These are phyloP conservation scores for Amanita rubescens DNA, from an alignment of 768 basidiomycete genomes.

Conservation along the genomic window DNA sequence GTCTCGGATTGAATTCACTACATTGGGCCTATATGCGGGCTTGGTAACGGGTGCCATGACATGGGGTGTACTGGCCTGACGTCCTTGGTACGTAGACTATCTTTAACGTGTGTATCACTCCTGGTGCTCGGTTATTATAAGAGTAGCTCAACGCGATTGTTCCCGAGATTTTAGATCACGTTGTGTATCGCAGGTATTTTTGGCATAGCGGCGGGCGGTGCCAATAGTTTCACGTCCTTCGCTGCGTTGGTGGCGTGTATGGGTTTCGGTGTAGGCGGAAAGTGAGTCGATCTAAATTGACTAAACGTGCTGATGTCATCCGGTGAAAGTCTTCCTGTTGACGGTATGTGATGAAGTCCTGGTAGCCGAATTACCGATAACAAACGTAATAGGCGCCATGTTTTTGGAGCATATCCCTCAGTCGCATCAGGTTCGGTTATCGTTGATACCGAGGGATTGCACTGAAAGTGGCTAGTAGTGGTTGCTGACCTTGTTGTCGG, in stretches of 20 bases:
- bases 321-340: slow-evolving; percentile 31
- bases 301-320: slow-evolving; percentile 4
- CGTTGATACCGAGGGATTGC: neutral
- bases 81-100: slow-evolving; percentile 38
- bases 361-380: too few relatives aligned
- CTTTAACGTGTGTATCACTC: slow-evolving; percentile 26
- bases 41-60: slow-evolving; percentile 40
- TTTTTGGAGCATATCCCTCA: slow-evolving; percentile 38
- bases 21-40: slow-evolving; percentile 39
- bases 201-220: slow-evolving; percentile 41
- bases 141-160: neutral
- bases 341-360: slow-evolving; percentile 27
- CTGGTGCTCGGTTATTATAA: neutral
- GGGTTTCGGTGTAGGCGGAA: slow-evolving; percentile 46
- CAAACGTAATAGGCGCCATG: slow-evolving; percentile 26
- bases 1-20: slow-evolving; percentile 35
- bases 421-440: slow-evolving; percentile 29
- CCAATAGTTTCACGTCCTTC: slow-evolving; percentile 38
- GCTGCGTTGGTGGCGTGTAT: slow-evolving; percentile 38
- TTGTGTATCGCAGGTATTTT: slow-evolving; percentile 36
- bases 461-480: slow-evolving; percentile 23
- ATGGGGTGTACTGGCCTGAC: slow-evolving; percentile 45
- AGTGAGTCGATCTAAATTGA: slow-evolving; percentile 32
- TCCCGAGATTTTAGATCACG: slow-evolving; percentile 16
- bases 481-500: slow-evolving; percentile 48